Percentiles rank a stretch among this genome's conserved stretches.
phyloP scores from a whole-genome alignment of 1,284 basidiomycete species.

The Sanghuangporus weigelae region DNA sequence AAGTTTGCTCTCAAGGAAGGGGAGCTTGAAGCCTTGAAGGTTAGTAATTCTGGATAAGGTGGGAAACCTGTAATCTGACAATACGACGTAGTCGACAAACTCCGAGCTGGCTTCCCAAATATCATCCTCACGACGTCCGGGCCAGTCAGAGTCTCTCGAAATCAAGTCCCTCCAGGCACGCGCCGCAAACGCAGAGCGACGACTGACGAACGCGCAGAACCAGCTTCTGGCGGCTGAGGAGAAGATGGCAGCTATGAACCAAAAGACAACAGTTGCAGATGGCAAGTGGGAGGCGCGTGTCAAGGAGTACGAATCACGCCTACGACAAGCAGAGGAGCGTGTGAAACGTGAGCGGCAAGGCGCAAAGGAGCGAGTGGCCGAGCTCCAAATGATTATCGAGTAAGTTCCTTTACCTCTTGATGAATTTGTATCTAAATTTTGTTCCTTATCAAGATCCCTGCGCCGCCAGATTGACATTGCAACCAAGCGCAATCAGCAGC shows the following conservation, averaged over 20 bases:
- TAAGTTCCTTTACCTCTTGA: slow-evolving; percentile 31
- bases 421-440: not conserved
- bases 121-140: slow-evolving; percentile 57
- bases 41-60: not conserved
- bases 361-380: slow-evolving; percentile 76
- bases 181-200: slow-evolving; percentile 77
- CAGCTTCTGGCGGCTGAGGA: slow-evolving; percentile 82
- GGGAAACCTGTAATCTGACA: not conserved
- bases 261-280: slow-evolving; percentile 67
- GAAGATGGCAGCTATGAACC: slow-evolving; percentile 67
- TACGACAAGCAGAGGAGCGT: slow-evolving; percentile 87
- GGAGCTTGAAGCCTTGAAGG: slow-evolving; percentile 84
- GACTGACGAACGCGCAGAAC: slow-evolving; percentile 76
- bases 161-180: slow-evolving; percentile 66
- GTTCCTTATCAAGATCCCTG: slow-evolving; percentile 42
- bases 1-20: slow-evolving; percentile 81
- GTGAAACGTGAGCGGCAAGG: slow-evolving; percentile 95
- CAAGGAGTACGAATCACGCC: slow-evolving; percentile 82
- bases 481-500: slow-evolving; percentile 59
- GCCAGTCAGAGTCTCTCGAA: slow-evolving; percentile 65
- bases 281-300: slow-evolving; percentile 90
- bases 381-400: slow-evolving; percentile 69
- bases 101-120: slow-evolving; percentile 76
- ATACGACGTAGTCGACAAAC: slow-evolving; percentile 54
- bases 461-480: slow-evolving; percentile 69